Evolutionary conservation across 371 early-diverging fungal species (phyloP), one percentile per base, ranked within the genome.

Genomic region (Syncephalis fuscata): DNA sequence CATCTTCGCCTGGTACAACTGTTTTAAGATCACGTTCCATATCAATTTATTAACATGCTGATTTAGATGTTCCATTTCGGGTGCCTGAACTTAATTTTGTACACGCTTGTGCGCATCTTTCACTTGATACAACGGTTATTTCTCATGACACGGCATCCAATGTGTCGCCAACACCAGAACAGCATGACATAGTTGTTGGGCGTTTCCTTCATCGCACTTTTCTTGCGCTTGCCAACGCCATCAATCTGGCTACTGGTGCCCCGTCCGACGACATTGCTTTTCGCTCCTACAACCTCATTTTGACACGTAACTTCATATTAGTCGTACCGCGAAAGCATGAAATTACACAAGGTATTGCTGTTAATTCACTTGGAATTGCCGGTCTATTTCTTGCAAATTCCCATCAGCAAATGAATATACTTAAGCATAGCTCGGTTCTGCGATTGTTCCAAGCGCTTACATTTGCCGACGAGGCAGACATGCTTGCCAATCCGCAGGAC

Each of bases 321-420:
- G 58, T 80, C 7, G 71, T 82, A 0, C 84, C 86, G 24, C 68
- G 86, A 24, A 50, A 62, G 23, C 61, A 65, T 26, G 80, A 76
- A 32, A 39, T 62, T 1, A 49, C 52, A 15, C 48, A 60, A 5
- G 48, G 56, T 10, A 49, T 73, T 11, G 65, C 70, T 7, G 55
- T 83, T 23, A 85, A 85, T 49, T 76, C 80, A 0, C 58, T 85
- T 23, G 82, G 74, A 1, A 81, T 77, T 63, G 74, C 80, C 21
- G 86, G 86, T 10, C 52, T 72, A 55, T 44, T 83, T 15, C 58
- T 85, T 22, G 67, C 66, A 32, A 80, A 74, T 55, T 58, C 68
- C 0, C 45, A 57, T 9, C 70, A 72, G 44, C 72, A 81, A 45
- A 40, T 75, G 40, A 65, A 63, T 10, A 46, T 64, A 25, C 52